Evolutionary conservation across 176 grass and related monocot genomes (phyloP).

Genomic region (Sorghum bicolor): DNA sequence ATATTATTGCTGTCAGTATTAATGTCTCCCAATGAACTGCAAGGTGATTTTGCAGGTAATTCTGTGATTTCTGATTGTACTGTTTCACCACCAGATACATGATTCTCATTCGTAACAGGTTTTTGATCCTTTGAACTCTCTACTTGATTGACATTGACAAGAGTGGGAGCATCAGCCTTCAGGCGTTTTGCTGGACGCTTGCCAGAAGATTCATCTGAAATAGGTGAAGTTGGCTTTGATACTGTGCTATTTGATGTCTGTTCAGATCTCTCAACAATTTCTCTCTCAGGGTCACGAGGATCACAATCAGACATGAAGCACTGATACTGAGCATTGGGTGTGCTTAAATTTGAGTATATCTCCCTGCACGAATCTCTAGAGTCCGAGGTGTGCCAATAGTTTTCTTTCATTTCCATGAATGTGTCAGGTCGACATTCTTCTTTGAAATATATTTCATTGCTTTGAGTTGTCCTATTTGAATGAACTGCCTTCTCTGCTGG

Average conservation of each 20-base stretch:
- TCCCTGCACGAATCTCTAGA: conserved; percentile 25
- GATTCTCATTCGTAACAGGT: conserved; percentile 18
- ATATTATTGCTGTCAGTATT: conserved; percentile 9
- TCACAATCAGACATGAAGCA: conserved; percentile 19
- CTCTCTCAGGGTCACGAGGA: conserved; percentile 42
- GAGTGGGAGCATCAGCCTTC: conserved; percentile 30
- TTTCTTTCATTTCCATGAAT: conserved; percentile 41
- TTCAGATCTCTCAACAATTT: conserved; percentile 26
- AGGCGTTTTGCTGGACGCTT: conserved; percentile 48
- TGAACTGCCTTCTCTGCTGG: conserved; percentile 32
- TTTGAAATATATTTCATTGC: conserved; percentile 20
- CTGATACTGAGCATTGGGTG: conserved; percentile 17
- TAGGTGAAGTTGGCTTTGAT: conserved; percentile 41
- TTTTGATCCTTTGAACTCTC: conserved; percentile 19
- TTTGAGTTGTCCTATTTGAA: conserved; percentile 31
- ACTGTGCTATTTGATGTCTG: conserved; percentile 45
- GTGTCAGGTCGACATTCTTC: conserved; percentile 21
- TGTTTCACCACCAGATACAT: conserved; percentile 18
- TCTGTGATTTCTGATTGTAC: conserved; percentile 27
- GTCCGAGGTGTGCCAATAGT: conserved; percentile 3
- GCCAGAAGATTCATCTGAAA: conserved; percentile 35
- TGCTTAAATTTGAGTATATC: conserved; percentile 37
- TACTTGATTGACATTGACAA: conserved; percentile 29
- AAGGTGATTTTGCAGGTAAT: conserved; percentile 27
- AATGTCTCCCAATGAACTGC: conserved; percentile 19